A percentile compares a stretch with the other conserved stretches of the same genome.
These are phyloP conservation scores for Pontederia paniculata DNA, from an alignment of 176 grass and related monocot genomes.

Conservation along the genomic window DNA sequence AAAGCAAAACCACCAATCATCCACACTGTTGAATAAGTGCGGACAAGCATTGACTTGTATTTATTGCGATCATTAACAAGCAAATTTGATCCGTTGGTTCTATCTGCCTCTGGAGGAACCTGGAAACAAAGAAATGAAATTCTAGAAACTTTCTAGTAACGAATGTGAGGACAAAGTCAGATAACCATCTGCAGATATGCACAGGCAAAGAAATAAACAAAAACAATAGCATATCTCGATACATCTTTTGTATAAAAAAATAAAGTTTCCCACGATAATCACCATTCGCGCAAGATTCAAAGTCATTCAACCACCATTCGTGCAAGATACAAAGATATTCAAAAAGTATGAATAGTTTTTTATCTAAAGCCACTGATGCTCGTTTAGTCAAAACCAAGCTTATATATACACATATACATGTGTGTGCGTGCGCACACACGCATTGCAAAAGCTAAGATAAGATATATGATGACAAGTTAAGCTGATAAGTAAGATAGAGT, in stretches of 20 bases:
- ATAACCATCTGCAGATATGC: background rate
- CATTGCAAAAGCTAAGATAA: background rate
- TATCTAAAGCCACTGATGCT: background rate
- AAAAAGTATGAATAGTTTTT: background rate
- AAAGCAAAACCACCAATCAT: conserved; percentile 78
- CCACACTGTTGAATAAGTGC: conserved; percentile 92
- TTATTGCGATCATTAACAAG: conserved; percentile 87
- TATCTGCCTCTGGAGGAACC: conserved; percentile 54
- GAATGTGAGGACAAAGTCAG: background rate
- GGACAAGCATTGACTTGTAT: conserved; percentile 97
- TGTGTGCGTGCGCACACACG: too few species aligned
- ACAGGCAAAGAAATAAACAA: background rate
- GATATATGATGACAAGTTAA: too few species aligned
- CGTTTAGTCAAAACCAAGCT: too few species aligned
- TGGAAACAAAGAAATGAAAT: conserved; percentile 20
- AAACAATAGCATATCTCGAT: background rate
- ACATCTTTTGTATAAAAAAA: too few species aligned
- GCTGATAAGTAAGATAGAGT: background rate
- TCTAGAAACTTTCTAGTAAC: conserved; percentile 1
- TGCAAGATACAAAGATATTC: background rate
- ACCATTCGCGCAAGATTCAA: background rate
- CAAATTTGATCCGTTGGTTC: conserved; percentile 47
- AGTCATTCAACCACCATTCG: background rate
- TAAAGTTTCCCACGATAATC: background rate
- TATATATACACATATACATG: too few species aligned